Conservation (phyloP, 805 yeast genomes). For the Ogataea angusta region DNA sequence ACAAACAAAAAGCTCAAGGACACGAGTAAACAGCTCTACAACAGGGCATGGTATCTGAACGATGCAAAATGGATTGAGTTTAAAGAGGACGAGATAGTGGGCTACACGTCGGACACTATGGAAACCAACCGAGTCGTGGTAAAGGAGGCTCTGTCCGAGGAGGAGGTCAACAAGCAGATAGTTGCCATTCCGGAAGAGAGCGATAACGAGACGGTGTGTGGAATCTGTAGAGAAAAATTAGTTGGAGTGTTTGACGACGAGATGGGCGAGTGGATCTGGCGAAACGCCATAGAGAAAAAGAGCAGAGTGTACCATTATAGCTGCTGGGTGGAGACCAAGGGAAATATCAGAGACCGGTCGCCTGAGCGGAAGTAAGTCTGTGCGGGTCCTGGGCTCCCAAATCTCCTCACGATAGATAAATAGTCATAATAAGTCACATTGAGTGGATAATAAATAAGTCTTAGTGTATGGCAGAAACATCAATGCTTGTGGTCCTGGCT, state of each 20-base stretch:
- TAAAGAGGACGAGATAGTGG: slow-evolving; percentile 62
- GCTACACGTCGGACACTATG: slow-evolving; percentile 27
- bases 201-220: slow-evolving; percentile 58
- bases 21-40: slow-evolving; percentile 53
- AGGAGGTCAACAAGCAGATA: slow-evolving; percentile 41
- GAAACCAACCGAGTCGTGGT: slow-evolving; percentile 17
- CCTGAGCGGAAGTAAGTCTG: slow-evolving; percentile 22
- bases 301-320: slow-evolving; percentile 56
- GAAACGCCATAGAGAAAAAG: slow-evolving; percentile 52
- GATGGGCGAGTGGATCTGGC: slow-evolving; percentile 81
- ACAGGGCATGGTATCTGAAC: slow-evolving; percentile 78
- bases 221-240: slow-evolving; percentile 66
- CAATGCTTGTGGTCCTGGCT: background rate
- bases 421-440: background rate
- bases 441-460: no score
- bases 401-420: background rate
- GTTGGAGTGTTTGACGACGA: slow-evolving; percentile 69
- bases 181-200: slow-evolving; percentile 68
- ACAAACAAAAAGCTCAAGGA: slow-evolving; percentile 70
- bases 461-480: background rate
- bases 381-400: background rate
- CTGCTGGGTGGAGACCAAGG: slow-evolving; percentile 61
- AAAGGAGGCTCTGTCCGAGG: slow-evolving; percentile 24
- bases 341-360: slow-evolving; percentile 30
- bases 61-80: slow-evolving; percentile 70